phyloP scores from a whole-genome alignment of 1,139 yeast genomes.

The Saccharomyces pastorianus region DNA sequence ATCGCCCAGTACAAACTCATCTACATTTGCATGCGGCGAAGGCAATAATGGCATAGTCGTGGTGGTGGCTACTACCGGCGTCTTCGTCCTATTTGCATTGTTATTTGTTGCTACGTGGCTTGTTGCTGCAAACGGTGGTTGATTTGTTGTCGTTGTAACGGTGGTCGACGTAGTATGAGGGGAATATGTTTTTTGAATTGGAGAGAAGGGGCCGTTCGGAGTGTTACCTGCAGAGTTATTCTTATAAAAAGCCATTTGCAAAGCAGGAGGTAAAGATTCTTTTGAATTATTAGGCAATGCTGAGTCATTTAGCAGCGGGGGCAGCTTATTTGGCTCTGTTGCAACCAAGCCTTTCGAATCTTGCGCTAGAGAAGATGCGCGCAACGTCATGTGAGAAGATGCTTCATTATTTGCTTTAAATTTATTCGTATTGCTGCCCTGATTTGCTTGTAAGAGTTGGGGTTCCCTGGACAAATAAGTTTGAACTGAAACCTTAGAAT shows the following conservation, averaged over 20 bases:
- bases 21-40: conserved; percentile 33
- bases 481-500: conserved; percentile 23
- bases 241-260: conserved; percentile 32
- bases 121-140: conserved; percentile 9
- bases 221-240: conserved; percentile 23
- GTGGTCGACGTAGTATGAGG: conserved; percentile 6
- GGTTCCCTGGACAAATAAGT: conserved; percentile 34
- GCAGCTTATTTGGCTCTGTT: conserved; percentile 12
- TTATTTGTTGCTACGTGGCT: conserved; percentile 1
- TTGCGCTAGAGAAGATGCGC: neutral
- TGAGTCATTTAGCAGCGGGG: conserved; percentile 35
- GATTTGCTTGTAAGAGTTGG: conserved; percentile 14
- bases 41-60: conserved; percentile 27
- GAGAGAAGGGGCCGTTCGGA: conserved; percentile 4
- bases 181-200: conserved; percentile 9
- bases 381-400: neutral
- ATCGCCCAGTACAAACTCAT: conserved; percentile 67
- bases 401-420: neutral
- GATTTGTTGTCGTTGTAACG: neutral
- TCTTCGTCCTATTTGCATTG: conserved; percentile 1
- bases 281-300: conserved; percentile 31
- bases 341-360: neutral
- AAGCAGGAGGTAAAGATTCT: conserved; percentile 30
- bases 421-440: neutral
- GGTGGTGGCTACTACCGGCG: conserved; percentile 25